phyloP scores from a whole-genome alignment of 345 rosid species.

The Citrus sp. region DNA sequence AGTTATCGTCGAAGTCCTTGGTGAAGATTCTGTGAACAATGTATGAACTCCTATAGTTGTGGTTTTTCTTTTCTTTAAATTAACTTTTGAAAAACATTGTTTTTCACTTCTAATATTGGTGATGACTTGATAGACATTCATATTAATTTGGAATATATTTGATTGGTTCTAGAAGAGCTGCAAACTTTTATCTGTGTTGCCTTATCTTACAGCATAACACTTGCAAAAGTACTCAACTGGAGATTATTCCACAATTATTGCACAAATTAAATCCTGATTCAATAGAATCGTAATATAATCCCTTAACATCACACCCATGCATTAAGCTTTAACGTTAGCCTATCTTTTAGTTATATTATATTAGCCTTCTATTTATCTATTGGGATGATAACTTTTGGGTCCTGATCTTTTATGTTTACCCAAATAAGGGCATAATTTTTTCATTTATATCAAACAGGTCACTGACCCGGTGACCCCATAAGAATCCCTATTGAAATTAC shows the following conservation, averaged over 20 bases:
- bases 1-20: neutral
- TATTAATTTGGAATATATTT: neutral
- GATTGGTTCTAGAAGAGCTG: neutral
- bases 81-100: neutral
- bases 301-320: neutral
- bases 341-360: neutral
- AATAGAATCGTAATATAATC: neutral
- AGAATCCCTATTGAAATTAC: too few species aligned
- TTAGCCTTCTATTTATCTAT: neutral
- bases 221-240: neutral
- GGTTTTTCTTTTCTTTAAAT: neutral
- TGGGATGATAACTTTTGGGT: neutral
- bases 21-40: neutral
- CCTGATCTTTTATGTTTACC: neutral
- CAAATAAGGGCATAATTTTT: too few species aligned
- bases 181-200: neutral
- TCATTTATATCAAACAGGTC: too few species aligned
- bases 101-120: neutral
- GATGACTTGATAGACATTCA: neutral
- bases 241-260: neutral
- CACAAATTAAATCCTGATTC: neutral
- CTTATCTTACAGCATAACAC: neutral
- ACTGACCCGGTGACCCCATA: too few species aligned
- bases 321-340: too few species aligned
- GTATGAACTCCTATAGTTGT: too few species aligned